phyloP scores from a whole-genome alignment of 192 early-diverging fungal species.

The Mortierella alpina region DNA sequence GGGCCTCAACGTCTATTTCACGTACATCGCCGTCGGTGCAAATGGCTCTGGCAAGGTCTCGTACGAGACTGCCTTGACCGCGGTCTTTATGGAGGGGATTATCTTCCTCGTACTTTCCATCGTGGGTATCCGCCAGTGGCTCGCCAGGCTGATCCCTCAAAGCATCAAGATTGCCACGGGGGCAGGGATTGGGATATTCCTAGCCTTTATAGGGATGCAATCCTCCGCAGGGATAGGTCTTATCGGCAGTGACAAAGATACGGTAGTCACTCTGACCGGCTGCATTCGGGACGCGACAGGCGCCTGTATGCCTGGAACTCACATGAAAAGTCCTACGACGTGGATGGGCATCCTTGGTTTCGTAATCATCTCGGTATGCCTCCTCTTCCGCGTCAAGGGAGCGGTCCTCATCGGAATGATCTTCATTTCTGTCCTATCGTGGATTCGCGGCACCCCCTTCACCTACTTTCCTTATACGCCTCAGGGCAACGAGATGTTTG shows the following conservation, averaged over 20 bases:
- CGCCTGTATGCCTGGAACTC: conserved; percentile 59
- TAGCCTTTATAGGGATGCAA: conserved; percentile 82
- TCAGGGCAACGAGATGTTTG: conserved; percentile 67
- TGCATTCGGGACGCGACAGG: conserved; percentile 70
- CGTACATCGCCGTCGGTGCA: conserved; percentile 84
- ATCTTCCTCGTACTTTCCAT: conserved; percentile 78
- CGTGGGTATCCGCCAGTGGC: conserved; percentile 81
- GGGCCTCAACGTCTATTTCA: conserved; percentile 86
- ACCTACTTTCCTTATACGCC: conserved; percentile 80
- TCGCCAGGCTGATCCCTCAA: conserved; percentile 75
- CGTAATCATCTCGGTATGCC: conserved; percentile 70
- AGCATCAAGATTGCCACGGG: conserved; percentile 77
- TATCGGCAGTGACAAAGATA: conserved; percentile 66
- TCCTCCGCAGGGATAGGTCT: conserved; percentile 84
- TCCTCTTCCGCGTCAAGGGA: conserved; percentile 73
- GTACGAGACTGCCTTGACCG: conserved; percentile 75
- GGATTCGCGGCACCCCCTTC: conserved; percentile 71
- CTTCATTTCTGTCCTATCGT: conserved; percentile 74
- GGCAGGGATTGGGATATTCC: conserved; percentile 79
- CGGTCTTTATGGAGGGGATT: conserved; percentile 84
- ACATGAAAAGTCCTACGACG: conserved; percentile 70
- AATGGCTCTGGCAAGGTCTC: conserved; percentile 78
- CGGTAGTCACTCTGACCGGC: conserved; percentile 73
- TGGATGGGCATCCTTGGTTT: conserved; percentile 83
- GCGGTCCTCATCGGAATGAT: conserved; percentile 76